A percentile compares a stretch with the other conserved stretches of the same genome.
Conservation (phyloP, 169 alveolate genomes). For the Plasmodium reichenowi region DNA sequence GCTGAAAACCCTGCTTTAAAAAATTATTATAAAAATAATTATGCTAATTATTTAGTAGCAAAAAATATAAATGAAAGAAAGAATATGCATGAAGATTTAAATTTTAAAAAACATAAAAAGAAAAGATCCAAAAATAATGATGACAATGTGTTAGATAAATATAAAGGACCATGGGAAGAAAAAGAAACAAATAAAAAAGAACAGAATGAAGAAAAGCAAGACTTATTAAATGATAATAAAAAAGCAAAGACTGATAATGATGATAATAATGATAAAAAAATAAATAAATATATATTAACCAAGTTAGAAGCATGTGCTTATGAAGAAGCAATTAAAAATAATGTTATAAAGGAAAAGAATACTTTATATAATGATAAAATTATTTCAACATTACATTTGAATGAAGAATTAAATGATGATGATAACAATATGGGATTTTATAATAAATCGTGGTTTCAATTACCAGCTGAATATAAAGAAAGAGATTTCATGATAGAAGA, state of each 20-base stretch:
- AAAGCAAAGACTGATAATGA: conserved; percentile 18
- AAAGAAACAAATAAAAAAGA: conserved; percentile 5
- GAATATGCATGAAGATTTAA: conserved; percentile 24
- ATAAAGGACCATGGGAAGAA: conserved; percentile 69
- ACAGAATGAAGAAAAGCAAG: conserved; percentile 15
- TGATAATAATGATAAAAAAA: conserved; percentile 9
- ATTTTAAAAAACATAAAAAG: conserved; percentile 20
- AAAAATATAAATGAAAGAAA: conserved; percentile 6
- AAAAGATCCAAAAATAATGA: conserved; percentile 27
- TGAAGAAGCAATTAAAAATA: conserved; percentile 74
- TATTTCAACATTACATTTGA: conserved; percentile 70
- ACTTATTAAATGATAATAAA: conserved; percentile 6
- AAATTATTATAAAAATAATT: conserved; percentile 45
- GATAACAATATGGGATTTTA: not conserved
- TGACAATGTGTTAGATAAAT: conserved; percentile 25
- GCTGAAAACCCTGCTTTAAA: conserved; percentile 74
- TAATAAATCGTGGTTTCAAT: conserved; percentile 74
- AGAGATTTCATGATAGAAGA: conserved; percentile 76
- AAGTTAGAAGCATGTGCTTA: conserved; percentile 43
- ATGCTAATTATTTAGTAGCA: conserved; percentile 49
- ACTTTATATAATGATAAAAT: conserved; percentile 70
- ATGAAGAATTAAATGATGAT: conserved; percentile 35
- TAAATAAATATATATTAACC: conserved; percentile 6
- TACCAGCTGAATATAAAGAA: conserved; percentile 76
- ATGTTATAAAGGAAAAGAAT: conserved; percentile 39